These are phyloP conservation scores for Beauveria sp. DNA, from an alignment of 2,329 filamentous ascomycete species.

Conservation along the genomic window DNA sequence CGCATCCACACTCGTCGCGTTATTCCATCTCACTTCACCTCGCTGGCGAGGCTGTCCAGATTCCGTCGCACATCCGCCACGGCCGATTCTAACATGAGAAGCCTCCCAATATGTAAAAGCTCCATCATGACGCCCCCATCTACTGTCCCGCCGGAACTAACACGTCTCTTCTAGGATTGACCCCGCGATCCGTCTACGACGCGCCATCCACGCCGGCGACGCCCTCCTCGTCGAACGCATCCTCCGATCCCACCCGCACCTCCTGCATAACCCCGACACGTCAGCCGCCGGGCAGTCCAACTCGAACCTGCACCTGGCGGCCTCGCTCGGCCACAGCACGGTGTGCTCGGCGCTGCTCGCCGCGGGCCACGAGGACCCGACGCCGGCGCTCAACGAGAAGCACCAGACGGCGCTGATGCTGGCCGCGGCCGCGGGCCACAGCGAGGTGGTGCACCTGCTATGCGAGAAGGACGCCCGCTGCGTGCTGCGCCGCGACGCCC, in stretches of 20 bases:
- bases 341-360: constrained; percentile 64
- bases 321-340: constrained; percentile 60
- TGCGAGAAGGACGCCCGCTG: constrained; percentile 54
- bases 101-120: not conserved
- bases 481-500: constrained; percentile 57
- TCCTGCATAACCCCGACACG: constrained; percentile 73
- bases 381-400: constrained; percentile 69
- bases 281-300: constrained; percentile 63
- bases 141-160: not conserved
- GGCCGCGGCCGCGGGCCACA: constrained; percentile 60
- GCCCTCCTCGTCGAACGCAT: constrained; percentile 67
- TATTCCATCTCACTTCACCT: constrained; percentile 1
- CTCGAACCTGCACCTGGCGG: constrained; percentile 76
- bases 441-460: constrained; percentile 66
- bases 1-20: not conserved
- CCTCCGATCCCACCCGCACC: constrained; percentile 60
- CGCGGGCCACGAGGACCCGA: constrained; percentile 66
- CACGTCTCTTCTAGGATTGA: constrained; percentile 54
- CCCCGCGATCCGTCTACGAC: constrained; percentile 66
- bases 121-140: not conserved
- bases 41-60: constrained; percentile 4
- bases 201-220: constrained; percentile 73
- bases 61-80: not conserved
- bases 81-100: not conserved
- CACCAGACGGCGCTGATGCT: constrained; percentile 79